Evolutionary conservation across 1,139 yeast species (phyloP).

Genomic region (Groenewaldozyma sp.): DNA sequence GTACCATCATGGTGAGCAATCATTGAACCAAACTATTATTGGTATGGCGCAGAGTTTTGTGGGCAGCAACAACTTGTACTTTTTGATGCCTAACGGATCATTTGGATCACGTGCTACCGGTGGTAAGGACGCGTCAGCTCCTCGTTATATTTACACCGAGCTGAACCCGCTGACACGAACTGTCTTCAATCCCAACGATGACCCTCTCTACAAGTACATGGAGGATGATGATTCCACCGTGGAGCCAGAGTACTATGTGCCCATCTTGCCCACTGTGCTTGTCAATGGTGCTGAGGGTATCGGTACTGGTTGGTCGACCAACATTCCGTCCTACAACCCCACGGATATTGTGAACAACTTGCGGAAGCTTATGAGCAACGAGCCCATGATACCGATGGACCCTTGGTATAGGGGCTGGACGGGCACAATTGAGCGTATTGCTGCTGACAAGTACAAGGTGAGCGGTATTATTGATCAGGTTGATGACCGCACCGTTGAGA

Average conservation of each 20-base stretch:
- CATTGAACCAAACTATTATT: constrained; percentile 81
- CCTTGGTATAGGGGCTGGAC: constrained; percentile 99
- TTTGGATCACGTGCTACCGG: constrained; percentile 97
- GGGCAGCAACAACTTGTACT: constrained; percentile 83
- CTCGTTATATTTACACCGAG: constrained; percentile 93
- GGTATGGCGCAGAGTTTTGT: constrained; percentile 93
- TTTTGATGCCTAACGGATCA: constrained; percentile 85
- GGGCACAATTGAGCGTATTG: constrained; percentile 59
- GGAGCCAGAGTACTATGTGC: constrained; percentile 94
- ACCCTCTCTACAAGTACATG: constrained; percentile 65
- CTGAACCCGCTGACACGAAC: constrained; percentile 64
- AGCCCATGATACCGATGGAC: constrained; percentile 59
- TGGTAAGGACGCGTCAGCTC: constrained; percentile 98
- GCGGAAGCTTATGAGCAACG: constrained; percentile 61
- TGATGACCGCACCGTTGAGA: constrained; percentile 73
- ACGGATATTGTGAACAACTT: constrained; percentile 69
- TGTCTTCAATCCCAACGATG: constrained; percentile 73
- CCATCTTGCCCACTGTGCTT: constrained; percentile 83
- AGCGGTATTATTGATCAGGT: constrained; percentile 74
- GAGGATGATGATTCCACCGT: constrained; percentile 93
- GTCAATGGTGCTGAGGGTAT: constrained; percentile 98
- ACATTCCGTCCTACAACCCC: constrained; percentile 87
- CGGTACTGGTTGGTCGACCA: constrained; percentile 99
- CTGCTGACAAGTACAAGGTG: constrained; percentile 58
- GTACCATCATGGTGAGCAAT: constrained; percentile 92